Evolutionary conservation across 352 stramenopile species (phyloP), one percentile per base, ranked within the genome.

Genomic region (Pythium insidiosum): DNA sequence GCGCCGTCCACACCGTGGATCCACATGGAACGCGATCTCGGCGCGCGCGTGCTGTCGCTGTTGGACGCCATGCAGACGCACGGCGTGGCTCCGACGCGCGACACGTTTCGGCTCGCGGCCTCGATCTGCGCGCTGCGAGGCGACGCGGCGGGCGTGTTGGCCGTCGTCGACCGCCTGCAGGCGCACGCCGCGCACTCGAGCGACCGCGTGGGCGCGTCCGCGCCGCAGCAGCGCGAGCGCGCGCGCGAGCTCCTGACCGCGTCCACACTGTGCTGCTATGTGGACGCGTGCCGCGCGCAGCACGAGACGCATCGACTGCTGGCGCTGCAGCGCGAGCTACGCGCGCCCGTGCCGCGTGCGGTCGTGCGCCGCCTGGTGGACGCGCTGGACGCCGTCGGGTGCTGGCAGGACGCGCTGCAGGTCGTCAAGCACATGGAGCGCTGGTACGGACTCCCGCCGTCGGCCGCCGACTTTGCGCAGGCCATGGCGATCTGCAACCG

Each of bases 401-500:
- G 73, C 37, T 87, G 72, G 77, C 65, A 56, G 2, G 51, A 58
- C 22, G 65, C 72, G 23, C 46, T 87, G 10, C 44, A 56, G 7
- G 45, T 85, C 18, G 37, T 87, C 15, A 72, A 74, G 19, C 53
- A 73, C 25, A 65, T 77, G 28, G 44, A 64, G 5, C 23, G 44
- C 1, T 21, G 42, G n/a, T 86, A 63, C 42, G 72, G 73, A n/a
- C 38, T 69, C 22, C 15, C 28, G 7, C 74, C 74, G 4, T 74
- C 50, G 18, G 68, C 75, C 15, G 35, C 44, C 15, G 61, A 86
- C 22, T 76, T 86, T 35, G 66, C 70, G 34, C 49, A 50, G 10
- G 66, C 73, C 5, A 85, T 90, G 74, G 52, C 69, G 36, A 76
- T 72, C 39, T 90, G 74, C 61, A 90, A 90, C 34, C 21, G 23